These are phyloP conservation scores for Suillus fuscotomentosus DNA, from an alignment of 768 basidiomycete genomes.

Conservation along the genomic window DNA sequence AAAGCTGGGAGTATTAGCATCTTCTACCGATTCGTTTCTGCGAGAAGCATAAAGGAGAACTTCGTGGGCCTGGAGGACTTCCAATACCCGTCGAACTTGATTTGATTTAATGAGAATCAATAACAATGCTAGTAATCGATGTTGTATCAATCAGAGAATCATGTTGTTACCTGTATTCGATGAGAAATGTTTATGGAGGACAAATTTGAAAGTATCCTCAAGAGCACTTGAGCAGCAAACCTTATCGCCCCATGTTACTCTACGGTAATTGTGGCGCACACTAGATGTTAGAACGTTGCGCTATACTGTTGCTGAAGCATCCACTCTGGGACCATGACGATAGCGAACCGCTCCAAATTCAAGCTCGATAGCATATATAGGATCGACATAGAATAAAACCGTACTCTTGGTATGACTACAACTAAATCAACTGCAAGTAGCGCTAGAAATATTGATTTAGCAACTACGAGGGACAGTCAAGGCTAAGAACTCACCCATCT, in stretches of 20 bases:
- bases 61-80: constrained; percentile 83
- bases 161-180: background rate
- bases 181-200: too few species aligned
- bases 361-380: too few species aligned
- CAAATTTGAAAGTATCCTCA: background rate
- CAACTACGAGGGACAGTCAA: background rate
- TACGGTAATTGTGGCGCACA: too few species aligned
- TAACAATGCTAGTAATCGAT: too few species aligned
- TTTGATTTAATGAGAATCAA: constrained; percentile 33
- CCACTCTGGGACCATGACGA: too few species aligned
- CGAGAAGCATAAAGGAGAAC: constrained; percentile 96
- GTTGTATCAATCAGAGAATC: background rate
- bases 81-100: constrained; percentile 84
- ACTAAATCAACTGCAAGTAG: background rate
- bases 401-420: background rate
- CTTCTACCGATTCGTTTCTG: constrained; percentile 80
- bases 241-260: too few species aligned
- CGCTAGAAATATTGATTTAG: background rate
- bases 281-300: too few species aligned
- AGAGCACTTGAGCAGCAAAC: too few species aligned
- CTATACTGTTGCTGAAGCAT: too few species aligned
- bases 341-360: too few species aligned
- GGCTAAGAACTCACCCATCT: background rate
- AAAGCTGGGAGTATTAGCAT: constrained; percentile 87
- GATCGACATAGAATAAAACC: too few species aligned